These are phyloP conservation scores for Aureobasidium sp. DNA, from an alignment of 2,329 filamentous ascomycete species.

Conservation along the genomic window DNA sequence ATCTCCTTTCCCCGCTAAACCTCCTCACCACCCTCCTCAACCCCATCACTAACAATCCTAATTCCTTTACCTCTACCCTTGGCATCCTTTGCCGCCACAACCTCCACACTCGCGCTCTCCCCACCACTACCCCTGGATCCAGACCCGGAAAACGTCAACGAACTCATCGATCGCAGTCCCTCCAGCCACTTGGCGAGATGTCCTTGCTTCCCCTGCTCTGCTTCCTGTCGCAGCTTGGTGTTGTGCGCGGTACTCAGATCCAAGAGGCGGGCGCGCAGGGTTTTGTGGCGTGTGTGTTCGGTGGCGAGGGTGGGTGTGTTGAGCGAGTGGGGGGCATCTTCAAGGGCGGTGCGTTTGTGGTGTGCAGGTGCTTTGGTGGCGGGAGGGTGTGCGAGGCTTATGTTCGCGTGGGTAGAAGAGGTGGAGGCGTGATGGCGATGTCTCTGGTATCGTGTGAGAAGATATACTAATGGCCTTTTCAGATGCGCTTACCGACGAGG, in stretches of 20 bases:
- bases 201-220: no score
- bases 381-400: neutral
- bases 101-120: neutral
- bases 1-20: no score
- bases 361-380: neutral
- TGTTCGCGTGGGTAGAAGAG: neutral
- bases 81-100: neutral
- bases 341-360: neutral
- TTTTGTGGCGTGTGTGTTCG: neutral
- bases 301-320: neutral
- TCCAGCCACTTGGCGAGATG: neutral
- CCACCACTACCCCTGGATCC: neutral
- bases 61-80: neutral
- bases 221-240: neutral
- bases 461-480: no score
- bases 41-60: neutral
- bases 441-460: no score
- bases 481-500: neutral
- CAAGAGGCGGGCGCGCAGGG: neutral
- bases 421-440: neutral
- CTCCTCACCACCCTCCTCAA: neutral
- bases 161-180: neutral
- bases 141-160: neutral
- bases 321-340: neutral
- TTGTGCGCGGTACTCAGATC: neutral